phyloP scores from a whole-genome alignment of 345 rosid species.

The Lumnitzera racemosa region DNA sequence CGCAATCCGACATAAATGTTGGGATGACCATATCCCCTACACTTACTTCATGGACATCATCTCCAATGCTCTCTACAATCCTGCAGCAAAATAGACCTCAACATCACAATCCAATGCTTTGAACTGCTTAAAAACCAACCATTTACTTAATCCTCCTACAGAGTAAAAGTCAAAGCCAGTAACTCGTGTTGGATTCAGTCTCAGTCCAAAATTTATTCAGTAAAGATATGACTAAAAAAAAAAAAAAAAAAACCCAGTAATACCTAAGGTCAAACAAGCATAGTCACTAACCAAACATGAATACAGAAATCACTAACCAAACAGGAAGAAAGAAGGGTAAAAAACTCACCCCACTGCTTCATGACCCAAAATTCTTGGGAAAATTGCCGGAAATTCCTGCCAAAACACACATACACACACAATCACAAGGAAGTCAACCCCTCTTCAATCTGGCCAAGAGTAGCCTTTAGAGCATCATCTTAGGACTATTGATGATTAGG shows the following conservation, averaged over 20 bases:
- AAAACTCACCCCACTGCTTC: conserved; percentile 82
- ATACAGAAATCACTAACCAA: neutral
- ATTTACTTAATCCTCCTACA: no score
- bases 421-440: neutral
- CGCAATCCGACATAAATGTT: conserved; percentile 63
- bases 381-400: conserved; percentile 62
- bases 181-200: no score
- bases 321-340: neutral
- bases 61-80: conserved; percentile 82
- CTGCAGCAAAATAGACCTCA: conserved; percentile 20
- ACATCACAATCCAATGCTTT: no score
- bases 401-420: neutral
- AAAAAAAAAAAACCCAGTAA: no score
- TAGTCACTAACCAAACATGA: neutral
- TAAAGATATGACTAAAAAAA: no score
- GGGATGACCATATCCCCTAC: conserved; percentile 74
- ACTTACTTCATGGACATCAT: conserved; percentile 43
- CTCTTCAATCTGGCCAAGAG: neutral
- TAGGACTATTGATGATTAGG: neutral
- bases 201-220: no score
- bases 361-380: conserved; percentile 81
- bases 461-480: no score
- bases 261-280: no score
- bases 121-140: no score
- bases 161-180: no score